These are phyloP conservation scores for Nemania sp. DNA, from an alignment of 2,329 filamentous ascomycete species.

Conservation along the genomic window DNA sequence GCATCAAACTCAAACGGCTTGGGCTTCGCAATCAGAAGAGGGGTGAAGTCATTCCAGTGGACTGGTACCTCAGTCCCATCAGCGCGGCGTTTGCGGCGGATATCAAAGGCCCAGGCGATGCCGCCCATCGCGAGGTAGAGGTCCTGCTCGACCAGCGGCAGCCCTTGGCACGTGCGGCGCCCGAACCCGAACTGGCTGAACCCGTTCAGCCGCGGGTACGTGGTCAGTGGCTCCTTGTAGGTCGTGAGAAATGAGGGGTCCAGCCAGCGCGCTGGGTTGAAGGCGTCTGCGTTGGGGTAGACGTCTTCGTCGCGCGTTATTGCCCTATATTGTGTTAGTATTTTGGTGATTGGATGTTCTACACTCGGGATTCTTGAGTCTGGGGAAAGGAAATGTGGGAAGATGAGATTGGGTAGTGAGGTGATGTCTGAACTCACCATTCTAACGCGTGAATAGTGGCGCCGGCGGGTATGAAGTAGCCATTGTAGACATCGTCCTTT, in stretches of 20 bases:
- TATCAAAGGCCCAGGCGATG: slow-evolving; percentile 43
- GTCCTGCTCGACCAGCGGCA: slow-evolving; percentile 47
- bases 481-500: slow-evolving; percentile 55
- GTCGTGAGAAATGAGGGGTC: slow-evolving; percentile 44
- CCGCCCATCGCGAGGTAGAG: slow-evolving; percentile 46
- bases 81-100: slow-evolving; percentile 36
- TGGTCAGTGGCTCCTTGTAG: slow-evolving; percentile 44
- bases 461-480: slow-evolving; percentile 55
- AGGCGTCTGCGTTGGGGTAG: slow-evolving; percentile 45
- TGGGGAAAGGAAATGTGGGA: neutral
- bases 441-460: slow-evolving; percentile 56
- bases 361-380: too few species aligned
- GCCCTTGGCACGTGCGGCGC: slow-evolving; percentile 50
- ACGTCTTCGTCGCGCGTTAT: slow-evolving; percentile 49
- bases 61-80: slow-evolving; percentile 41
- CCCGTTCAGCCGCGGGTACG: slow-evolving; percentile 45
- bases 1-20: slow-evolving; percentile 45
- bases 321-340: too few species aligned
- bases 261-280: slow-evolving; percentile 47
- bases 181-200: slow-evolving; percentile 57
- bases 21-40: slow-evolving; percentile 50
- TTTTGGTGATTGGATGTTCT: too few species aligned
- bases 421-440: slow-evolving; percentile 44
- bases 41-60: slow-evolving; percentile 50
- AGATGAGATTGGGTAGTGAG: too few species aligned